Conservation (phyloP, 345 rosid genomes). For the Camelina laxa region DNA sequence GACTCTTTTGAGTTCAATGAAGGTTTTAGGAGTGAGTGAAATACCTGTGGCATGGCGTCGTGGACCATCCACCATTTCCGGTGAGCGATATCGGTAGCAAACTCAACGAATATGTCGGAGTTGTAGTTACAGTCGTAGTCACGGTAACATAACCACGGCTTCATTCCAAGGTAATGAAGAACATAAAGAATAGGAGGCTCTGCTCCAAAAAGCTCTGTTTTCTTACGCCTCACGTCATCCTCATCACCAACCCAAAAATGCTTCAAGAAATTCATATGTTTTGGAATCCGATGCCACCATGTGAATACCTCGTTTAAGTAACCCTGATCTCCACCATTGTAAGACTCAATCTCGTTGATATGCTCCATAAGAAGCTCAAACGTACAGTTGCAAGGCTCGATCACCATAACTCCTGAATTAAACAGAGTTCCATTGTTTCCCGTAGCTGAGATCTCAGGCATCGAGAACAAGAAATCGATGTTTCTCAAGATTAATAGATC, state of each 20-base stretch:
- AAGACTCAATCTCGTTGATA: slow-evolving; percentile 82
- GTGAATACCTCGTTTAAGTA: slow-evolving; percentile 89
- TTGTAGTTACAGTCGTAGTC: slow-evolving; percentile 98
- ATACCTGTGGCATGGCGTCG: slow-evolving; percentile 79
- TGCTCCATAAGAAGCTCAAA: slow-evolving; percentile 84
- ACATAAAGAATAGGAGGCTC: slow-evolving; percentile 89
- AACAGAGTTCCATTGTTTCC: slow-evolving; percentile 88
- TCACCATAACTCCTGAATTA: slow-evolving; percentile 89
- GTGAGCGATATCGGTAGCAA: slow-evolving; percentile 90
- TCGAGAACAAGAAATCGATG: slow-evolving; percentile 82
- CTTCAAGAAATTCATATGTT: slow-evolving; percentile 84
- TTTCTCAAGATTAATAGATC: slow-evolving; percentile 85
- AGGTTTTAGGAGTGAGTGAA: slow-evolving; percentile 15
- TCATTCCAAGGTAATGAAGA: slow-evolving; percentile 85
- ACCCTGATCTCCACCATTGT: slow-evolving; percentile 93
- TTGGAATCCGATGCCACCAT: slow-evolving; percentile 98
- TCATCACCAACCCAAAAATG: slow-evolving; percentile 89
- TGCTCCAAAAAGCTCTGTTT: slow-evolving; percentile 74
- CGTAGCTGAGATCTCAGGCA: slow-evolving; percentile 88
- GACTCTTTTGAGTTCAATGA: neutral
- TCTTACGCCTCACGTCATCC: slow-evolving; percentile 70
- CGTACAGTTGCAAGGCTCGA: slow-evolving; percentile 86
- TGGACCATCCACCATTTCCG: slow-evolving; percentile 92
- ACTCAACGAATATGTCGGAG: slow-evolving; percentile 81
- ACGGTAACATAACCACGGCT: slow-evolving; percentile 91